Base-by-base conservation (phyloP, 2,329 filamentous ascomycete species). In the Xylaria multiplex region DNA sequence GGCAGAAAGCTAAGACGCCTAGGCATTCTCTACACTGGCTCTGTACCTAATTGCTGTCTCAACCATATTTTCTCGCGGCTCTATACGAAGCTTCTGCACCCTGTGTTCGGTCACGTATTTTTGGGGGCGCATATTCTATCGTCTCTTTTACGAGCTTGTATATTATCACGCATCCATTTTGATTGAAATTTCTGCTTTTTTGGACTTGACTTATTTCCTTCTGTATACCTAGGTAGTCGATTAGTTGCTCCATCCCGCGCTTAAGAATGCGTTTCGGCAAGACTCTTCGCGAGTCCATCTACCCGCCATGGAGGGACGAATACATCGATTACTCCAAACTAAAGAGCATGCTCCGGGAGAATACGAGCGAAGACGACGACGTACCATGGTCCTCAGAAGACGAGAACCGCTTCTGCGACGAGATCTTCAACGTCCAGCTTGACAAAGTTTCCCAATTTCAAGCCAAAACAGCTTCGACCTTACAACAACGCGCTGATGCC, bases 321-420 rank as follows among this genome's bases (percentile, higher is more conserved):
- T 98, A 99, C 83, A 93, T 99, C 77, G 94, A 98, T 83, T 99
- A 99, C 80, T 83, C 87, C 74, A 97, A 95, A 85, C 89, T 99
- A 71, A 98, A 98, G 85, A 85, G 86, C 75, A 86, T 99, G 65
- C 83, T 99, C 67, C 91, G 93, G 70, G 96, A 98, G 79, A 88
- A 93, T 77, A 82, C 79, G 67, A 79, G 79, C 65, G 85, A 85
- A 30, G 85, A 88, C 55, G 89, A 91, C 24, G 84, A 87, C 59
- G 84, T 83, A 58, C 83, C 88, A 46, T 99, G 96, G 96, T 97
- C 94, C 30, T 93, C 97, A 74, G 90, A 94, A 53, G 96, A 99
- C 78, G 96, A 98, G 84, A 92, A 91, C 76, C 88, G 87, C 42
- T 99, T 99, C 80, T 96, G 95, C 76, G 93, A 97, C 77, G 95